Evolutionary conservation across 495 filamentous ascomycete genomes (phyloP).

Genomic region (Penicillium macrosclerotiorum): DNA sequence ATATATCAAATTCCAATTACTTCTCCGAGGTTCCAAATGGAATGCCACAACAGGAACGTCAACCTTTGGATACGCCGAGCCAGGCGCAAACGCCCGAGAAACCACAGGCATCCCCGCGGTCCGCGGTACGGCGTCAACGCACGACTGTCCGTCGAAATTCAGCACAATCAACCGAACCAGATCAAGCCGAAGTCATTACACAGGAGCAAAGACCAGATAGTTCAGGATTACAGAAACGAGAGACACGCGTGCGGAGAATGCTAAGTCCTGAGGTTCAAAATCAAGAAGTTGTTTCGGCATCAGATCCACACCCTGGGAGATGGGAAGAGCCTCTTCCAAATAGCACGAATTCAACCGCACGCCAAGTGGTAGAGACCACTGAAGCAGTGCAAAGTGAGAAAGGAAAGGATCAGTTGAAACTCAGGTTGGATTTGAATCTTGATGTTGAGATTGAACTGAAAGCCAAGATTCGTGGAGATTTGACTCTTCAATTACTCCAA

Average conservation of each 20-base stretch:
- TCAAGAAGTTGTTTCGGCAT: background rate
- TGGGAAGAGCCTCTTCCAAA: background rate
- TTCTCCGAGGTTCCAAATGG: background rate
- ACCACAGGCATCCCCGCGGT: background rate
- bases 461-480: constrained; percentile 78
- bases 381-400: background rate
- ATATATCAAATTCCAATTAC: background rate
- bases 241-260: background rate
- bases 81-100: background rate
- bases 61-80: background rate
- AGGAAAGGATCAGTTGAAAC: constrained; percentile 34
- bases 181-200: background rate
- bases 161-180: background rate
- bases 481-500: constrained; percentile 43
- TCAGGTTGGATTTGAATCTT: constrained; percentile 73
- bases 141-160: background rate
- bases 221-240: background rate
- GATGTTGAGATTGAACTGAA: constrained; percentile 78
- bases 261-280: background rate
- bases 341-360: background rate
- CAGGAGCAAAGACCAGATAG: background rate
- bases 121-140: background rate
- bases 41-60: background rate
- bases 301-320: background rate
- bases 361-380: background rate